Conservation (phyloP, 306 rosid species). For the Prunus salicina region DNA sequence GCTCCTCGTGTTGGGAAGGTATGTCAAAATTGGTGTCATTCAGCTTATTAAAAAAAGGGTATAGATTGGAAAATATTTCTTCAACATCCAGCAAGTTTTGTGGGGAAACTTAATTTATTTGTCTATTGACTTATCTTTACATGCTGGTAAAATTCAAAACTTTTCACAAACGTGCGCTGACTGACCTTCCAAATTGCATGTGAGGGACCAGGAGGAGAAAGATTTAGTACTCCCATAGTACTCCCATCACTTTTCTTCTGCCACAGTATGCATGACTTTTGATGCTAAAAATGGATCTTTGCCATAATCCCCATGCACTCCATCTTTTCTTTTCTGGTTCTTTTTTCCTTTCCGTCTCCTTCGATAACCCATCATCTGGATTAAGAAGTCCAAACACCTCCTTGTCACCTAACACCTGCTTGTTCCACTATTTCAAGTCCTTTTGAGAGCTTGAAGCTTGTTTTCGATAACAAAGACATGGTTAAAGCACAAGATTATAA, state of each 20-base stretch:
- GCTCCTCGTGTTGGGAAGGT: conserved; percentile 99
- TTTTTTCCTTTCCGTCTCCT: background rate
- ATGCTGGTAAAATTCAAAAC: background rate
- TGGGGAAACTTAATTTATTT: background rate
- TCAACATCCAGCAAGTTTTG: background rate
- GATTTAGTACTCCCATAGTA: background rate
- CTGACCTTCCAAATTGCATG: too few relatives aligned
- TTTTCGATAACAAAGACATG: too few relatives aligned
- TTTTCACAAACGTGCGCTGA: background rate
- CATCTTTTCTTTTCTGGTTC: too few relatives aligned
- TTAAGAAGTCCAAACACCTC: background rate
- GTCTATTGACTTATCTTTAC: background rate
- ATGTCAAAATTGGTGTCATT: conserved; percentile 15
- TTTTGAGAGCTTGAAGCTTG: too few relatives aligned
- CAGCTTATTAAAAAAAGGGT: background rate
- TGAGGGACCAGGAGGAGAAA: too few relatives aligned
- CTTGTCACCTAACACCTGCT: background rate
- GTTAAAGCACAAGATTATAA: too few relatives aligned
- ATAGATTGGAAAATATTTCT: background rate
- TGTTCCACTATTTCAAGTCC: background rate
- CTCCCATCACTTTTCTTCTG: background rate
- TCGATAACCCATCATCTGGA: background rate
- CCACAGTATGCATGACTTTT: background rate
- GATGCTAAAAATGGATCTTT: background rate
- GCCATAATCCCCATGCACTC: background rate